Percentiles rank a stretch among this genome's conserved stretches.
These are phyloP conservation scores for Albophoma yamanashiensis DNA, from an alignment of 2,329 filamentous ascomycete genomes.

Conservation along the genomic window DNA sequence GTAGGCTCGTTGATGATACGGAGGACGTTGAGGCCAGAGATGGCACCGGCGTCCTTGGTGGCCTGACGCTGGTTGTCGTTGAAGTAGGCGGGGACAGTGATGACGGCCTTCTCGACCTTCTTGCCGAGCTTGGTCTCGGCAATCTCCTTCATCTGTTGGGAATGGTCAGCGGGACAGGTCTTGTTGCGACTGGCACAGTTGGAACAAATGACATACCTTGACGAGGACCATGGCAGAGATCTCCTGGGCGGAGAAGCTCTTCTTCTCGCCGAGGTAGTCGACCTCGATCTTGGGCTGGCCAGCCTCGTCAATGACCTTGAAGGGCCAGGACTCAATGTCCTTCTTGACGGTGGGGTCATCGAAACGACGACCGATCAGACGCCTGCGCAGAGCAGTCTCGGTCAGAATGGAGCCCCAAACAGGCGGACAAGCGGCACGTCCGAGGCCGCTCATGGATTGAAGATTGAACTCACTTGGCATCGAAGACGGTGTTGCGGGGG, in stretches of 20 bases:
- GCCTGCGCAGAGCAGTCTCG: constrained; percentile 44
- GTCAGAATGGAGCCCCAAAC: background rate
- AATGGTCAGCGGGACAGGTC: constrained; percentile 6
- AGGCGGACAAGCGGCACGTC: background rate
- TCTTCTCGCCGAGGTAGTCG: constrained; percentile 87
- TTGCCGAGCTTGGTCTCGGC: constrained; percentile 97
- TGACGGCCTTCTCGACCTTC: constrained; percentile 98
- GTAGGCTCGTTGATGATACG: constrained; percentile 99
- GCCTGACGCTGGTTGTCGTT: constrained; percentile 99
- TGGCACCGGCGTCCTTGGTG: constrained; percentile 98
- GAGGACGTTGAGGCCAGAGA: constrained; percentile 93
- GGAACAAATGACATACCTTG: constrained; percentile 84
- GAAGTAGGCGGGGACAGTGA: constrained; percentile 99
- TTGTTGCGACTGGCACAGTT: background rate
- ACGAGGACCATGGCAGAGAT: constrained; percentile 97
- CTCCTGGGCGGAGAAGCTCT: constrained; percentile 96
- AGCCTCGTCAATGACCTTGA: constrained; percentile 89
- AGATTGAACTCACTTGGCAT: constrained; percentile 73
- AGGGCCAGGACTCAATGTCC: constrained; percentile 97
- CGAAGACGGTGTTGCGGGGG: constrained; percentile 95
- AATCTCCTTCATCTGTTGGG: constrained; percentile 92
- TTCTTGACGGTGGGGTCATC: constrained; percentile 97
- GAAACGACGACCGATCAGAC: constrained; percentile 92
- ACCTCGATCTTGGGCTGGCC: constrained; percentile 90
- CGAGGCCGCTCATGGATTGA: background rate